phyloP scores from a whole-genome alignment of 495 filamentous ascomycete genomes.

The Rostrohypoxylon terebratum region DNA sequence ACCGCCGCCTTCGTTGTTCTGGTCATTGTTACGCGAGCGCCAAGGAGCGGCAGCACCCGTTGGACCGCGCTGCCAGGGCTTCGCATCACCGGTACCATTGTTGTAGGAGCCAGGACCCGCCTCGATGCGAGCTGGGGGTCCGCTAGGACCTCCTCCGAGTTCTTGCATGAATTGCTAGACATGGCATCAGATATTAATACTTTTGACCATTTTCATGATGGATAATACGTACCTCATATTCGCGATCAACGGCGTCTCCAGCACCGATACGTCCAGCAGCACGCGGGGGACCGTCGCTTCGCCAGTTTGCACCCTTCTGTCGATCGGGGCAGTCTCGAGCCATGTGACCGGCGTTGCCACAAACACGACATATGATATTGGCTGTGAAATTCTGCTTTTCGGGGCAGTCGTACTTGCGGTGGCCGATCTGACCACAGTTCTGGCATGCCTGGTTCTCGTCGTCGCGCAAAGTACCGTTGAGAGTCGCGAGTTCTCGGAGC shows the following conservation, averaged over 20 bases:
- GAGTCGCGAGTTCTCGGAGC: slow-evolving; percentile 93
- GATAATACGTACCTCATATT: slow-evolving; percentile 81
- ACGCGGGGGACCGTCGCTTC: slow-evolving; percentile 72
- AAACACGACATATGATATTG: slow-evolving; percentile 98
- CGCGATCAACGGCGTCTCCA: slow-evolving; percentile 90
- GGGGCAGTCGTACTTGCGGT: slow-evolving; percentile 98
- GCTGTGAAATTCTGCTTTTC: slow-evolving; percentile 98
- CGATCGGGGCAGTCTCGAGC: slow-evolving; percentile 93
- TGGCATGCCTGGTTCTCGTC: slow-evolving; percentile 99
- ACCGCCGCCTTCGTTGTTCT: slow-evolving; percentile 52
- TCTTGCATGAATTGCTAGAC: slow-evolving; percentile 95
- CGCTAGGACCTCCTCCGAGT: slow-evolving; percentile 79
- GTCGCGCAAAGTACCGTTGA: slow-evolving; percentile 98
- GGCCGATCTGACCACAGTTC: slow-evolving; percentile 99
- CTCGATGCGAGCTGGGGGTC: slow-evolving; percentile 85
- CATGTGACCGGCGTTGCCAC: slow-evolving; percentile 95
- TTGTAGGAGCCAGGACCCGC: slow-evolving; percentile 75
- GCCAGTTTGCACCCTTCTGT: slow-evolving; percentile 90
- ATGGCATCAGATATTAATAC: slow-evolving; percentile 51
- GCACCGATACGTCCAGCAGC: slow-evolving; percentile 73
- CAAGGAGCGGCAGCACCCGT: slow-evolving; percentile 90
- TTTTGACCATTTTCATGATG: slow-evolving; percentile 14
- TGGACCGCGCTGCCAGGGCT: slow-evolving; percentile 93
- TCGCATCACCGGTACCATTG: slow-evolving; percentile 63
- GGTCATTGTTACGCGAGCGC: slow-evolving; percentile 61